Evolutionary conservation across 345 rosid genomes (phyloP), one percentile per base, ranked within the genome.

Genomic region (Abelmoschus esculentus): DNA sequence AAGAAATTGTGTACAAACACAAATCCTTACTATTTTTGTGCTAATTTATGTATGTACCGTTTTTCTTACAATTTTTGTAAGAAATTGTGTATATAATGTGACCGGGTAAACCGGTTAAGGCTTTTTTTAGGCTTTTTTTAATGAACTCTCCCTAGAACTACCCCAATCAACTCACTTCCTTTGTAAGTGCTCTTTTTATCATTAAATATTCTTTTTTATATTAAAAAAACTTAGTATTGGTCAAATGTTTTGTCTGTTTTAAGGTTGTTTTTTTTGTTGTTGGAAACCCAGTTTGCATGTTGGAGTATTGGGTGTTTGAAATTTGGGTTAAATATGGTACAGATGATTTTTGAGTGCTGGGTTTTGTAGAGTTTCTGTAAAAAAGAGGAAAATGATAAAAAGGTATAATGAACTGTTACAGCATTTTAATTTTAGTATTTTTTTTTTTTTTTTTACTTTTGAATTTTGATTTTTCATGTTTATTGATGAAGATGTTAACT

Each of bases 201-300:
- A 7, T 26, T 42, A 56, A 28, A 19, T 32, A 17, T 14, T 47
- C 53, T 14, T 31, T 55, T 32, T 13, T 36, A 38, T 38, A 38
- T 38, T 7, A 5, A 38, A 38, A 40, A 4, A 34, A 53, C n/a
- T 38, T 18, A 18, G 1, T 17, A 50, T 53, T 34, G n/a, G 19
- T 55, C 50, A 6, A 6, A 13, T 68, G 40, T 42, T 18, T 36
- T 4, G 47, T 14, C 12, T 61, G 49, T 34, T 61, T 31, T 31
- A 15, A 31, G 19, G 9, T 60, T 60, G 58, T 34, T 11, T 1
- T 38, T 44, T 42, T 22, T 64, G 26, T 64, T 19, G 54, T 3
- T 65, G 14, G 31, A 14, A 19, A 32, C 26, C 69, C 69, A 65
- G 38, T 65, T 65, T 65, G 55, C 69, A 65, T 65, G 69, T 65